A percentile compares a stretch with the other conserved stretches of the same genome.
Evolutionary conservation across 164 flowering plant genomes (phyloP).

Genomic region (Berberis thunbergii): DNA sequence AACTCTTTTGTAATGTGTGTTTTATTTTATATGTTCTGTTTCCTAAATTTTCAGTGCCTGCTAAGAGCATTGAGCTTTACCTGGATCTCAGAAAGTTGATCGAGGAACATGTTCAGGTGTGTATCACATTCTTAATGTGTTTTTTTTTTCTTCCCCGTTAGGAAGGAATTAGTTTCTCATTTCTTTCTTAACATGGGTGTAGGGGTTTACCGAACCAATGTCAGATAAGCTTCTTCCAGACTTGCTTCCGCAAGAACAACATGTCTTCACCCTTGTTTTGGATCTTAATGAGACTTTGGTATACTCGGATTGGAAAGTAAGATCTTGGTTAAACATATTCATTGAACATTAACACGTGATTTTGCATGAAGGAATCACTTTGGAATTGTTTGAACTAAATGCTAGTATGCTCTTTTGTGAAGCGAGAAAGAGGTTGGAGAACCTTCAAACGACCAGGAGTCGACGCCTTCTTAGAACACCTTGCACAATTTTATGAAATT

Average conservation of each 20-base stretch:
- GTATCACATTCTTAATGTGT: constrained; percentile 6
- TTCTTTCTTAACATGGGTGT: background rate
- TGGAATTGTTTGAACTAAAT: no score
- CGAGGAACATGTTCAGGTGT: constrained; percentile 75
- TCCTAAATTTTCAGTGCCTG: constrained; percentile 50
- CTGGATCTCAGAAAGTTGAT: constrained; percentile 56
- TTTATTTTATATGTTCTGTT: background rate
- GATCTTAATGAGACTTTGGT: constrained; percentile 87
- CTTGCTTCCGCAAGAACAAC: constrained; percentile 73
- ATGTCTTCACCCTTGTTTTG: constrained; percentile 81
- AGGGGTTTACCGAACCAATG: constrained; percentile 86
- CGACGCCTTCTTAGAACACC: constrained; percentile 81
- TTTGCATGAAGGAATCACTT: no score
- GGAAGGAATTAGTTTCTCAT: background rate
- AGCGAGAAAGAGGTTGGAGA: constrained; percentile 98
- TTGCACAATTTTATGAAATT: constrained; percentile 76
- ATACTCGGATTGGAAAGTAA: constrained; percentile 90
- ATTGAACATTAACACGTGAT: background rate
- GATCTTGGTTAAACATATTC: background rate
- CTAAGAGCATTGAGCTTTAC: constrained; percentile 61
- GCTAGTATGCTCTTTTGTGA: constrained; percentile 6
- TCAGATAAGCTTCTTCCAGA: constrained; percentile 97
- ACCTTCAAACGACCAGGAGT: constrained; percentile 97
- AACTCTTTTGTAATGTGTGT: background rate
- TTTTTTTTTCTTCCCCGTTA: background rate